A percentile compares a stretch with the other conserved stretches of the same genome.
Evolutionary conservation across 257 asterid species (phyloP).

Genomic region (Ballota nigra): DNA sequence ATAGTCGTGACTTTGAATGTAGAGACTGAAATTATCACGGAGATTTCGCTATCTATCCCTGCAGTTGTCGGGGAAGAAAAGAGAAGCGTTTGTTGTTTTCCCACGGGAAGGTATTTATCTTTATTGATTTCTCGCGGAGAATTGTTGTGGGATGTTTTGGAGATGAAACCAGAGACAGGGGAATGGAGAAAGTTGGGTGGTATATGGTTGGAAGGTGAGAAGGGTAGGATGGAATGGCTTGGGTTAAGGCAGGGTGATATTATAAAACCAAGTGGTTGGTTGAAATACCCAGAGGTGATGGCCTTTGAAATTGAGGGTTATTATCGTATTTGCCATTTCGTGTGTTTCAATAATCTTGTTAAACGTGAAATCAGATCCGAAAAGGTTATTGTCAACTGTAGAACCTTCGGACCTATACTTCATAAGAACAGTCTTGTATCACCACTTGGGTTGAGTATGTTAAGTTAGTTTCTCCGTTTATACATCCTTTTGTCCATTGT

Average conservation of each 20-base stretch:
- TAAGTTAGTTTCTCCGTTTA: no score
- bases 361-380: no score
- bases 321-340: no score
- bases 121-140: not conserved
- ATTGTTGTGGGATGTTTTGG: slow-evolving; percentile 7
- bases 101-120: not conserved
- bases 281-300: no score
- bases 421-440: no score
- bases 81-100: not conserved
- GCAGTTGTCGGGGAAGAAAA: not conserved
- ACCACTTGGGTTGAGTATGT: no score
- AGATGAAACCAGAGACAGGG: slow-evolving; percentile 16
- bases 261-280: no score
- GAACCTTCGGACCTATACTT: no score
- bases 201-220: not conserved
- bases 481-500: no score
- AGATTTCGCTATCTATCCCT: not conserved
- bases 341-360: no score
- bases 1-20: not conserved
- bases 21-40: not conserved
- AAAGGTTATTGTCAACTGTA: no score
- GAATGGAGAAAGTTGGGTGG: slow-evolving; percentile 2
- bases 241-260: not conserved
- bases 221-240: not conserved
- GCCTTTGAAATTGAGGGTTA: no score